Conservation (phyloP, 805 yeast species). For the Barnettozyma salicaria region DNA sequence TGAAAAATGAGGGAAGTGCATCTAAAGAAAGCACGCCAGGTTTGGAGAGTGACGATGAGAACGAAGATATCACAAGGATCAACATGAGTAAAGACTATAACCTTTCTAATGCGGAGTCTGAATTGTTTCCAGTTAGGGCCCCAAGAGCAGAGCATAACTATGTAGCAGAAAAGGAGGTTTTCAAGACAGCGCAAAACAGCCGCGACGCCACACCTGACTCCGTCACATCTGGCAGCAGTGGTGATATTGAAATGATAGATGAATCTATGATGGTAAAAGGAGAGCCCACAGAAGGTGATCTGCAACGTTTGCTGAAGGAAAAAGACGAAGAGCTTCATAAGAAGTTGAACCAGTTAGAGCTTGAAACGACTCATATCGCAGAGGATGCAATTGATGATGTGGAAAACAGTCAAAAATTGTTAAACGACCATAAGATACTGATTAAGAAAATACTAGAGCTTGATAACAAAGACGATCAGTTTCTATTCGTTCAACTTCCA, state of each 20-base stretch:
- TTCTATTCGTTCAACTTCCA: conserved; percentile 36
- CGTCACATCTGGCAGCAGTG: background rate
- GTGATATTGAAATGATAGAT: conserved; percentile 2
- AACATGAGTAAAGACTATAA: conserved; percentile 59
- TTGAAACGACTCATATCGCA: conserved; percentile 19
- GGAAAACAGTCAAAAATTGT: conserved; percentile 31
- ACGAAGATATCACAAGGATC: conserved; percentile 40
- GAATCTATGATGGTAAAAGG: conserved; percentile 14
- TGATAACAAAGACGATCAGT: conserved; percentile 30
- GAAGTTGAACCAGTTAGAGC: conserved; percentile 25
- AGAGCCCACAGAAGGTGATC: conserved; percentile 18
- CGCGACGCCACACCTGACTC: background rate
- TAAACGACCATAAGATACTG: conserved; percentile 36
- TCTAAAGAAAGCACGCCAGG: conserved; percentile 24
- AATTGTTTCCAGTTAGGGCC: conserved; percentile 68
- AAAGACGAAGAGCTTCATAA: conserved; percentile 25
- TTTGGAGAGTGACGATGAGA: conserved; percentile 32
- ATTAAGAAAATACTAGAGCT: conserved; percentile 22
- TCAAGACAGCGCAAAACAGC: conserved; percentile 2
- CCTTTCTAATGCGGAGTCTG: conserved; percentile 42
- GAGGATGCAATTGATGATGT: conserved; percentile 30
- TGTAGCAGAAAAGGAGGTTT: conserved; percentile 38
- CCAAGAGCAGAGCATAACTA: conserved; percentile 42
- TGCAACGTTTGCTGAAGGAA: conserved; percentile 18
- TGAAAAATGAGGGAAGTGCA: conserved; percentile 22